Evolutionary conservation across 371 early-diverging fungal species (phyloP).

Genomic region (Mucor velutinosus): DNA sequence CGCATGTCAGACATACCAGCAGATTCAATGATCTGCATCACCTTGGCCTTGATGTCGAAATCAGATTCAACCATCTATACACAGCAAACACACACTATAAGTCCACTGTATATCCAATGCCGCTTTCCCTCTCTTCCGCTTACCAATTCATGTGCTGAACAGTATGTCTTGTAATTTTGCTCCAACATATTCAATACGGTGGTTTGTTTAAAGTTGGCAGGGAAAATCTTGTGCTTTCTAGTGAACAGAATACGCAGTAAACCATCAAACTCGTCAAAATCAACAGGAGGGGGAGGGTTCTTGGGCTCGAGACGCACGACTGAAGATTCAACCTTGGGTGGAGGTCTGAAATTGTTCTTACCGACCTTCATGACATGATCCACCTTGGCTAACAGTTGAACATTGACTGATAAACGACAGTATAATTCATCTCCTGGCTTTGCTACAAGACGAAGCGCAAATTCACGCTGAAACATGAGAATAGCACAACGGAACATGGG

Average conservation of each 20-base stretch:
- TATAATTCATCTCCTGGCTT: slow-evolving; percentile 94
- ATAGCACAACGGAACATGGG: slow-evolving; percentile 92
- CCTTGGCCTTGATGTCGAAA: slow-evolving; percentile 81
- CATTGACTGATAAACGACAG: slow-evolving; percentile 96
- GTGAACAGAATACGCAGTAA: slow-evolving; percentile 94
- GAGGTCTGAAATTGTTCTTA: slow-evolving; percentile 99
- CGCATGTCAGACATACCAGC: slow-evolving; percentile 77
- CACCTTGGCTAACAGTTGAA: slow-evolving; percentile 96
- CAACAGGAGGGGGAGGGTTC: slow-evolving; percentile 93
- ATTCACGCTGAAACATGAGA: slow-evolving; percentile 99
- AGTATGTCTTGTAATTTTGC: slow-evolving; percentile 93
- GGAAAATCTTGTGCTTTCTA: slow-evolving; percentile 94
- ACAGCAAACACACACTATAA: background rate
- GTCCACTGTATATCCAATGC: background rate
- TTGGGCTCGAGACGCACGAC: slow-evolving; percentile 96
- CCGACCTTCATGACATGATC: slow-evolving; percentile 98
- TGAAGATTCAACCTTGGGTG: slow-evolving; percentile 98
- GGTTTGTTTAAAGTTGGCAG: slow-evolving; percentile 90
- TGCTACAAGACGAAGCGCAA: slow-evolving; percentile 97
- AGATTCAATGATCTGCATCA: slow-evolving; percentile 70
- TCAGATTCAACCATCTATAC: slow-evolving; percentile 79
- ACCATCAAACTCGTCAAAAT: slow-evolving; percentile 98
- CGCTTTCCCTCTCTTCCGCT: background rate
- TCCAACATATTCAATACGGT: slow-evolving; percentile 87
- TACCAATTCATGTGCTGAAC: slow-evolving; percentile 76